Evolutionary conservation across 2,329 filamentous ascomycete species (phyloP).

Genomic region (Colletotrichum incanum): DNA sequence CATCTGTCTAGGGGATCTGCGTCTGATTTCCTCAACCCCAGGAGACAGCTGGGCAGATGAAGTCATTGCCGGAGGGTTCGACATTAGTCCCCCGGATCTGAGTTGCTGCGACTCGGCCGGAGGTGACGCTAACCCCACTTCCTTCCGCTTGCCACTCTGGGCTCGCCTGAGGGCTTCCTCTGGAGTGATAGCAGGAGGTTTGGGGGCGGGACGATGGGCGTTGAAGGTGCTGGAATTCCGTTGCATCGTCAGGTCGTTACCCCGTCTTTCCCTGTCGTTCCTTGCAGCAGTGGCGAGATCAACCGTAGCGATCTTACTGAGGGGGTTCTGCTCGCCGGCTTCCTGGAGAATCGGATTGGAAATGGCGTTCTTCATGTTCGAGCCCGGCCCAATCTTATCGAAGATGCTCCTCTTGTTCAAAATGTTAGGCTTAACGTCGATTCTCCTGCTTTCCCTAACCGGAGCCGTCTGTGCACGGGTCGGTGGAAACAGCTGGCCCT

Average conservation of each 20-base stretch:
- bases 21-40: conserved; percentile 64
- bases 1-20: conserved; percentile 65
- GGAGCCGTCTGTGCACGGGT: conserved; percentile 52
- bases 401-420: conserved; percentile 50
- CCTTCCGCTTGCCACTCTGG: conserved; percentile 57
- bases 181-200: conserved; percentile 52
- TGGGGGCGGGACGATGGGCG: conserved; percentile 55
- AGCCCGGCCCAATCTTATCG: conserved; percentile 46
- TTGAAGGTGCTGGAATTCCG: conserved; percentile 51
- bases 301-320: conserved; percentile 64
- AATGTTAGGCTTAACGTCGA: conserved; percentile 41
- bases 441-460: conserved; percentile 42
- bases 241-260: conserved; percentile 49
- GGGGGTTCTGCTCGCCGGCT: conserved; percentile 55
- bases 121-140: conserved; percentile 47
- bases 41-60: conserved; percentile 68
- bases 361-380: conserved; percentile 59
- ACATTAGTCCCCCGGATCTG: conserved; percentile 48
- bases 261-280: conserved; percentile 62
- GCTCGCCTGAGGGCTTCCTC: conserved; percentile 55
- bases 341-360: conserved; percentile 65
- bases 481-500: conserved; percentile 61
- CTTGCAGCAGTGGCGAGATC: conserved; percentile 65
- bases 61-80: conserved; percentile 56
- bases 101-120: conserved; percentile 43